These are phyloP conservation scores for Fusarium buxicola DNA, from an alignment of 2,329 filamentous ascomycete species.

Conservation along the genomic window DNA sequence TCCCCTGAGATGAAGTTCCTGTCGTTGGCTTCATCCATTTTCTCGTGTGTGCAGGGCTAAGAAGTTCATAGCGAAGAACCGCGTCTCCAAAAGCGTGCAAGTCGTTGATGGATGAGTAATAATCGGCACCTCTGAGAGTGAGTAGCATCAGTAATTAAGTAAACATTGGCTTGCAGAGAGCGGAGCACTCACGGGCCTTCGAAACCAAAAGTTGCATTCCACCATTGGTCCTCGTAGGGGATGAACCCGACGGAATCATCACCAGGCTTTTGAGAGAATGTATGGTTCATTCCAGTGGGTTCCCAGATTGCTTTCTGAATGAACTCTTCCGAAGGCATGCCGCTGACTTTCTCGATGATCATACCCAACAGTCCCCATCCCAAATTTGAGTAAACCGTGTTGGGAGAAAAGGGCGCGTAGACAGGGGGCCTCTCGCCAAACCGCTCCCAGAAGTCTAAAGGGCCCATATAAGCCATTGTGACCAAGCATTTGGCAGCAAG, in stretches of 20 bases:
- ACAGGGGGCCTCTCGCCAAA: constrained; percentile 23
- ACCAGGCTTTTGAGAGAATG: neutral
- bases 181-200: constrained; percentile 6
- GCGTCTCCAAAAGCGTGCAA: constrained; percentile 16
- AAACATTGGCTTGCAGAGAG: fast-evolving
- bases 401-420: constrained; percentile 9
- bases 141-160: neutral
- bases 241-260: constrained; percentile 18
- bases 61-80: neutral
- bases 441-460: constrained; percentile 1
- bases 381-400: constrained; percentile 7
- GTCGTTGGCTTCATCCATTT: constrained; percentile 25
- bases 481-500: fast-evolving
- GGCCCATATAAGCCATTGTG: fast-evolving
- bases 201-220: constrained; percentile 24
- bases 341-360: constrained; percentile 22
- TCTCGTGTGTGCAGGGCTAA: neutral
- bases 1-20: constrained; percentile 5
- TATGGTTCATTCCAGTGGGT: constrained; percentile 10
- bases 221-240: constrained; percentile 9
- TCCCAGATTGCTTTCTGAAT: constrained; percentile 21
- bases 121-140: constrained; percentile 2
- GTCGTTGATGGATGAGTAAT: constrained; percentile 18
- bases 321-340: constrained; percentile 11
- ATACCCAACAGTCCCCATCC: constrained; percentile 9